Base-by-base conservation (phyloP, 768 basidiomycete species). In the Agaricus blazei region DNA sequence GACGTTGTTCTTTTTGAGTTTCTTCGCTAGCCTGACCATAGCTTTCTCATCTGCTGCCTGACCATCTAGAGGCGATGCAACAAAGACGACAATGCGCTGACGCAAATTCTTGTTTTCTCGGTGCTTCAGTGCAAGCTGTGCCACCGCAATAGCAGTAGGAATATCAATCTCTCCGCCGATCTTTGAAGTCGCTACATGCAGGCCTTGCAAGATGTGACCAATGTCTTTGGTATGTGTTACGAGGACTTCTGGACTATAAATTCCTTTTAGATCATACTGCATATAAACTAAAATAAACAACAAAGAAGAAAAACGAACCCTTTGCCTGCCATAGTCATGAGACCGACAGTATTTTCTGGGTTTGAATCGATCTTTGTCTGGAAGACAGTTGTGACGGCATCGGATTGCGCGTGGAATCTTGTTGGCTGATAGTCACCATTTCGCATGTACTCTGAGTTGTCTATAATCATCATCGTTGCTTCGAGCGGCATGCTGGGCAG, bases 1-100 rank as follows among this genome's bases (percentile, higher is more conserved):
- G 42, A 99, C 93, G 63, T 98, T 99, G 70, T 98, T 98, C 85
- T 99, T 99, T 80, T 98, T 98, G 59, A 99, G 78, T 70, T 93
- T 97, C 78, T 95, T 97, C 9, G 95, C 97, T 36, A 99, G 81
- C 67, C 85, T 88, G 62, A 90, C 75, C 81, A 95, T 86, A 52
- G 78, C 77, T 62, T 88, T 85, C 66, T 92, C 89, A 56, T 90
- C 87, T 9, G 86, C 82, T 7, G 77, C 85, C 29, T 74, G 67
- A 29, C 83, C 86, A 23, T 81, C 77, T n/a, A 94, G 71, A 1
- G 97, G 97, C 3, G 92, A 95, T 14, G 86, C 94, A 52, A 94
- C 87, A 62, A 98, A 97, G 43, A 93, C 90, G 66, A 99, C 84
- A 63, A 99, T 90, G 40, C 97, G 85, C 64, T 99, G 97, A 23